A percentile compares a stretch with the other conserved stretches of the same genome.
These are phyloP conservation scores for Pleurotus giganteus DNA, from an alignment of 768 basidiomycete species.

Conservation along the genomic window DNA sequence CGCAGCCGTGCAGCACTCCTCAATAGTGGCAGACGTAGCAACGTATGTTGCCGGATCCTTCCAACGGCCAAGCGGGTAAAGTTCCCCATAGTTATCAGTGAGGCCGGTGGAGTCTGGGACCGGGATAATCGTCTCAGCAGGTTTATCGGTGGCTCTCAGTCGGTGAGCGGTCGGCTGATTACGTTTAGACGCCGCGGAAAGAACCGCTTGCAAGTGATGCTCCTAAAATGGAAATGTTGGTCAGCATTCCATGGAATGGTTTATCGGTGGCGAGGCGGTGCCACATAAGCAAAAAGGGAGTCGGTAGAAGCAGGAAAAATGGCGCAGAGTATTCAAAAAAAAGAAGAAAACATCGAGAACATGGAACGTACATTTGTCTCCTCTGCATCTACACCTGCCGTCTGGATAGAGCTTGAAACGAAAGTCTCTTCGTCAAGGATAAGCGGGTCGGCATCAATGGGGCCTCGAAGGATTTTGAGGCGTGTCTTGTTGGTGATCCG, in stretches of 20 bases:
- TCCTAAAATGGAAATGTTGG: constrained; percentile 42
- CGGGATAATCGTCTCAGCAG: constrained; percentile 65
- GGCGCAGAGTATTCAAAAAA: constrained; percentile 11
- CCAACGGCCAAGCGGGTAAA: constrained; percentile 73
- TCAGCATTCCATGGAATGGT: constrained; percentile 42
- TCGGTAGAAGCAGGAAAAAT: constrained; percentile 15
- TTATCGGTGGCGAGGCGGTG: constrained; percentile 34
- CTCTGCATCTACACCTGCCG: constrained; percentile 89
- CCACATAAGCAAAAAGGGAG: constrained; percentile 20
- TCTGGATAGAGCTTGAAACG: constrained; percentile 45
- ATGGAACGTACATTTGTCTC: constrained; percentile 83
- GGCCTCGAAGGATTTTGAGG: constrained; percentile 79
- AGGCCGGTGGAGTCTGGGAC: constrained; percentile 87
- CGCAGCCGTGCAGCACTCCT: constrained; percentile 62
- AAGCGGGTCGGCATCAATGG: constrained; percentile 76
- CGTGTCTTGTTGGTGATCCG: constrained; percentile 92
- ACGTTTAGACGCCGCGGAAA: constrained; percentile 41
- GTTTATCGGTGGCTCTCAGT: constrained; percentile 21
- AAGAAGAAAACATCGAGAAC: constrained; percentile 16
- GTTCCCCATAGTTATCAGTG: constrained; percentile 71
- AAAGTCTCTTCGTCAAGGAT: constrained; percentile 75
- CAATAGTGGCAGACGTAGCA: constrained; percentile 81
- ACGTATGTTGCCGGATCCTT: constrained; percentile 76
- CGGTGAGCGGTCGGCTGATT: constrained; percentile 25
- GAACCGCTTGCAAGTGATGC: constrained; percentile 51